phyloP scores from a whole-genome alignment of 2,329 filamentous ascomycete species.

The Ophiognomonia clavigignenti-juglandacearum region DNA sequence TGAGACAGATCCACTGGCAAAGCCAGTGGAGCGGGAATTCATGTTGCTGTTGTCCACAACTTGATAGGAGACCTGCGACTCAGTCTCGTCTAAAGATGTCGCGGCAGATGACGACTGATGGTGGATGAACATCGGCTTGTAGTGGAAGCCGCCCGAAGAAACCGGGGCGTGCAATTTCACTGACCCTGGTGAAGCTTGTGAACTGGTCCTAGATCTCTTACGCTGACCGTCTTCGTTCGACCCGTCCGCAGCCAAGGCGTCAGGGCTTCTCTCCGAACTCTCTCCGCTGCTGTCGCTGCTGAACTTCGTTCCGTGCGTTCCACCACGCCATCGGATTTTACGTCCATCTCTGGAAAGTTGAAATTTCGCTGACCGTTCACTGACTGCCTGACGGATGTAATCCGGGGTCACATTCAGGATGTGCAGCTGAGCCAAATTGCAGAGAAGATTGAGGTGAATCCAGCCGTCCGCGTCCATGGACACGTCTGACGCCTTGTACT shows the following conservation, averaged over 20 bases:
- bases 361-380: conserved; percentile 67
- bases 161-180: conserved; percentile 30
- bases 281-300: conserved; percentile 58
- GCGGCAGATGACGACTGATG: conserved; percentile 42
- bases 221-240: conserved; percentile 35
- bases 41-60: conserved; percentile 43
- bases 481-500: conserved; percentile 37
- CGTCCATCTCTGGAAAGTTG: conserved; percentile 73
- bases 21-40: conserved; percentile 40
- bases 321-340: conserved; percentile 76
- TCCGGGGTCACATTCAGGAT: conserved; percentile 77
- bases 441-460: conserved; percentile 77
- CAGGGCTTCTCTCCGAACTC: conserved; percentile 41
- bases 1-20: conserved; percentile 41
- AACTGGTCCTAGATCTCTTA: conserved; percentile 43
- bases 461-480: conserved; percentile 66
- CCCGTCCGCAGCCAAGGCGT: conserved; percentile 43
- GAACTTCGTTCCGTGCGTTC: conserved; percentile 57
- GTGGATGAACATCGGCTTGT: conserved; percentile 58
- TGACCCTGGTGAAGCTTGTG: conserved; percentile 28
- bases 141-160: conserved; percentile 50
- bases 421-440: conserved; percentile 78
- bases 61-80: conserved; percentile 39
- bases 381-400: conserved; percentile 69
- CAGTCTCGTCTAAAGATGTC: conserved; percentile 42